These are phyloP conservation scores for Phytophthora sojae DNA, from an alignment of 352 stramenopile genomes.

Conservation along the genomic window DNA sequence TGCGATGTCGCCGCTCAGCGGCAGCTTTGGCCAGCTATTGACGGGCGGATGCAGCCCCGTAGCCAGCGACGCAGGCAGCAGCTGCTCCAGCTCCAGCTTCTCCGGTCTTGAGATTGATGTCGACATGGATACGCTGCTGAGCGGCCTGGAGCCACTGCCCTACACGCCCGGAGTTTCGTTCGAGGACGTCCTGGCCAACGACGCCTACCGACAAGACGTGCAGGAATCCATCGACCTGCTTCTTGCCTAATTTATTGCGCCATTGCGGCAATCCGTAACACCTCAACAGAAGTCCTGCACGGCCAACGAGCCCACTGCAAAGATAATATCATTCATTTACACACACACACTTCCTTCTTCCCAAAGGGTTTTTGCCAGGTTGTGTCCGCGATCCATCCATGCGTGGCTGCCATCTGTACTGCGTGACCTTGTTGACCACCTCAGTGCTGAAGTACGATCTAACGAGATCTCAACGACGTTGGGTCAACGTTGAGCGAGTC, in stretches of 20 bases:
- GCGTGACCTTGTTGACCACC: background rate
- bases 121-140: conserved; percentile 38
- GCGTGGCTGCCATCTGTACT: background rate
- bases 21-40: conserved; percentile 39
- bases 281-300: conserved; percentile 29
- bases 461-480: background rate
- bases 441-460: background rate
- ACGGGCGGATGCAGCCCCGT: conserved; percentile 34
- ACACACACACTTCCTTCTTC: background rate
- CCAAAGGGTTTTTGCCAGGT: background rate
- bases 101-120: conserved; percentile 30
- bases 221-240: conserved; percentile 60
- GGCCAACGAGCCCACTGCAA: conserved; percentile 23
- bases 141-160: conserved; percentile 56
- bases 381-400: conserved; percentile 4
- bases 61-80: conserved; percentile 38
- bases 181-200: conserved; percentile 48
- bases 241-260: conserved; percentile 58
- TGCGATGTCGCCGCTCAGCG: conserved; percentile 34
- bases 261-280: conserved; percentile 28
- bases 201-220: conserved; percentile 67
- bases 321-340: conserved; percentile 42
- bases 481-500: background rate
- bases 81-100: conserved; percentile 15
- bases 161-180: conserved; percentile 53